Evolutionary conservation across 1,284 basidiomycete genomes (phyloP).

Genomic region (Tylopilus sp.): DNA sequence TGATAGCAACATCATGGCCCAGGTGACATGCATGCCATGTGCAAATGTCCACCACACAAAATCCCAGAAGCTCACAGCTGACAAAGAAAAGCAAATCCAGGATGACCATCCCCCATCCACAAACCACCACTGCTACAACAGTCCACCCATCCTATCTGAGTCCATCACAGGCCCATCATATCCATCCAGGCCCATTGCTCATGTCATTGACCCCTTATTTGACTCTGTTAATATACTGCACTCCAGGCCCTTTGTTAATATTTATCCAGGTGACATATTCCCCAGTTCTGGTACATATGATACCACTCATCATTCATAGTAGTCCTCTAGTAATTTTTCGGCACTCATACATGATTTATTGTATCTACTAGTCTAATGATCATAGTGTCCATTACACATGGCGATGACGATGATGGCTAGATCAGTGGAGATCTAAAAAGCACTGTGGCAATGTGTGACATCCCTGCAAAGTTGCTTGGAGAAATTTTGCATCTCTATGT

Average conservation of each 20-base stretch:
- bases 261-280: neutral
- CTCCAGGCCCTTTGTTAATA: neutral
- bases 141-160: neutral
- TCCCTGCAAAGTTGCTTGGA: neutral
- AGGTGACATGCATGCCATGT: too few relatives aligned
- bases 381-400: neutral
- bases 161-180: too few relatives aligned
- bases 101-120: neutral
- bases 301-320: neutral
- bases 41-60: too few relatives aligned
- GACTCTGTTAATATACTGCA: too few relatives aligned
- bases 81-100: too few relatives aligned
- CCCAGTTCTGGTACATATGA: neutral
- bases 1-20: too few relatives aligned
- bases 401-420: neutral
- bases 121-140: neutral
- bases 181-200: too few relatives aligned
- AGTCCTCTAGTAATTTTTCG: neutral
- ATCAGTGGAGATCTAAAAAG: neutral
- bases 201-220: too few relatives aligned
- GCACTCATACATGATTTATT: neutral
- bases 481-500: neutral
- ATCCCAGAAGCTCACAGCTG: too few relatives aligned
- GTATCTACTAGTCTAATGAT: neutral
- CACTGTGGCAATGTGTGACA: neutral